phyloP scores from a whole-genome alignment of 2,329 filamentous ascomycete species.

The Dendryphion nanum region DNA sequence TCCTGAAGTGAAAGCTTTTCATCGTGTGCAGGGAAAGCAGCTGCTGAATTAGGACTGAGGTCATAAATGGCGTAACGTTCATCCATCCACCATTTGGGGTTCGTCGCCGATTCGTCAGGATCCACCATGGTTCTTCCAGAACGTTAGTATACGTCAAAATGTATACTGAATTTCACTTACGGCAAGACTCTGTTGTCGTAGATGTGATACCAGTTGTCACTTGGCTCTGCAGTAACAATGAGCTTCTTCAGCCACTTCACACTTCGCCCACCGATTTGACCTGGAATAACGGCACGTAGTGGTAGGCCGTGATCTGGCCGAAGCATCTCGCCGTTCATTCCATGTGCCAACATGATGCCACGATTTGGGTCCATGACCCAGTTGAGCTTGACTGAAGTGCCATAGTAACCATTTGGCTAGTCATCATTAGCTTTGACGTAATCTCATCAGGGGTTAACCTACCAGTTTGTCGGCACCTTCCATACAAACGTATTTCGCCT shows the following conservation, averaged over 20 bases:
- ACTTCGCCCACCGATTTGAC: conserved; percentile 86
- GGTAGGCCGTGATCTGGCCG: conserved; percentile 84
- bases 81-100: conserved; percentile 79
- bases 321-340: conserved; percentile 84
- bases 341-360: conserved; percentile 83
- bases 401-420: conserved; percentile 81
- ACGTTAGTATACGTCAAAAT: too few relatives aligned
- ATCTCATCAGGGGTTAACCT: conserved; percentile 15
- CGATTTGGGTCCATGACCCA: conserved; percentile 83
- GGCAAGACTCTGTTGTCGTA: conserved; percentile 90
- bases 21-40: conserved; percentile 75
- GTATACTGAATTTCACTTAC: too few relatives aligned
- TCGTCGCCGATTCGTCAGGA: conserved; percentile 73
- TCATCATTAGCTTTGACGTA: conserved; percentile 9
- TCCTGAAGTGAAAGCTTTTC: conserved; percentile 59
- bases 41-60: conserved; percentile 81
- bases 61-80: conserved; percentile 93
- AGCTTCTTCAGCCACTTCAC: conserved; percentile 90
- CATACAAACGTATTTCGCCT: conserved; percentile 82
- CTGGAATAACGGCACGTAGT: conserved; percentile 78
- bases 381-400: conserved; percentile 81
- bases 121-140: conserved; percentile 69
- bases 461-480: conserved; percentile 81
- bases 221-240: conserved; percentile 73
- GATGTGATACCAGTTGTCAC: conserved; percentile 93